Evolutionary conservation across 1,284 basidiomycete species (phyloP), one percentile per base, ranked within the genome.

Genomic region (Singerocomus inundabilis): DNA sequence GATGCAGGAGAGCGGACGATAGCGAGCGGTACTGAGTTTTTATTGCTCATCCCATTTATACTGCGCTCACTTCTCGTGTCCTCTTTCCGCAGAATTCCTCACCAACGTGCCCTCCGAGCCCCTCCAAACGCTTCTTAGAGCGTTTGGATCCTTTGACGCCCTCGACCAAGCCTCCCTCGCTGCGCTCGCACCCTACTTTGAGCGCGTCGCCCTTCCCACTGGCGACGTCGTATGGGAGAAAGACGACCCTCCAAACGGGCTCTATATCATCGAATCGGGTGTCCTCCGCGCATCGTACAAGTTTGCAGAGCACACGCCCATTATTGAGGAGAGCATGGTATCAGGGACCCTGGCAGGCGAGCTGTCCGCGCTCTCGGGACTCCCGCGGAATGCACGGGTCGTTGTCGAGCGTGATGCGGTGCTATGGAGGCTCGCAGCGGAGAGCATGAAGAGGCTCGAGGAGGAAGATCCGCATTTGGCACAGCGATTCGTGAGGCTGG

Each of bases 311-410:
- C 81, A 87, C 56, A 73, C 78, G 7, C 78, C 79, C 26, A 68
- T 72, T 10, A 81, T 92, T 40, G 85, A 90, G 61, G 91, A 93
- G 70, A 90, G 87, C 5, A 97, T 96, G 93, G 91, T 96, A 0
- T 85, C 93, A 2, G 93, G 93, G 1, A 92, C 92, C 0, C 73
- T 96, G 6, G 91, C 93, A 3, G 94, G 94, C 1, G 94, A 97
- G 68, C 70, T 97, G 48, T 87, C 88, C 0, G 88, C 87, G 32
- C 71, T 98, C 24, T 84, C 90, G 8, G 83, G 83, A 15, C 76
- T 85, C 34, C 75, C 80, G 21, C 75, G 94, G 41, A 97, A 96
- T 64, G 87, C 92, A n/a, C 91, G 85, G 4, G 91, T 91, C 24
- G 74, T 86, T 0, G 91, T 88, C 2, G 94, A 96, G 68, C 77